These are phyloP conservation scores for Marasmius fiardii DNA, from an alignment of 1,284 basidiomycete genomes.

Conservation along the genomic window DNA sequence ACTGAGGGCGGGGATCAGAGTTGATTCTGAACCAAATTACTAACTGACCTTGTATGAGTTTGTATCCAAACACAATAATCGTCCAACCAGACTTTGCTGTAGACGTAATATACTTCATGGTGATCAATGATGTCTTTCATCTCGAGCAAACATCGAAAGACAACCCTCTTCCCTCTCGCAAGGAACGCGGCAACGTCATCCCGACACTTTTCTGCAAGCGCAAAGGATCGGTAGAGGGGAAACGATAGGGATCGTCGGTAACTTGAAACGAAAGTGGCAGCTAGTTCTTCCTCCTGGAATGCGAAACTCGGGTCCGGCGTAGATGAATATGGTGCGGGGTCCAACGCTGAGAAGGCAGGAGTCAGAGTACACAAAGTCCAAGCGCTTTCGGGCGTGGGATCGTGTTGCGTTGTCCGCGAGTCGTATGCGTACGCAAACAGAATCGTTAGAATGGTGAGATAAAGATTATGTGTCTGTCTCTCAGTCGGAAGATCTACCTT, in stretches of 20 bases:
- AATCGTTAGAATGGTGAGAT: slow-evolving; percentile 64
- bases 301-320: slow-evolving; percentile 18
- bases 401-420: slow-evolving; percentile 66
- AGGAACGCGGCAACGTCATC: slow-evolving; percentile 60
- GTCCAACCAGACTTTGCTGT: slow-evolving; percentile 79
- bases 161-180: slow-evolving; percentile 52
- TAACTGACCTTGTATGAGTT: slow-evolving; percentile 51
- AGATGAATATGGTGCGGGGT: slow-evolving; percentile 53
- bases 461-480: slow-evolving; percentile 53
- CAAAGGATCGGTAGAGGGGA: slow-evolving; percentile 74
- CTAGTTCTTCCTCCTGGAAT: slow-evolving; percentile 47
- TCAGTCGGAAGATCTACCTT: slow-evolving; percentile 54
- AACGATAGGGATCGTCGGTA: slow-evolving; percentile 73
- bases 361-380: slow-evolving; percentile 74
- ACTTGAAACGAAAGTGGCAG: slow-evolving; percentile 49
- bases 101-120: slow-evolving; percentile 80
- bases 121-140: slow-evolving; percentile 69
- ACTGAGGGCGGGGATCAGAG: slow-evolving; percentile 31
- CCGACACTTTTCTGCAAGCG: slow-evolving; percentile 62
- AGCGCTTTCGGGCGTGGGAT: slow-evolving; percentile 78
- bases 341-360: slow-evolving; percentile 74
- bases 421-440: slow-evolving; percentile 79
- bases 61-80: slow-evolving; percentile 78
- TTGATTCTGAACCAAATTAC: slow-evolving; percentile 2
- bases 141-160: slow-evolving; percentile 63